Base-by-base conservation (phyloP, 176 grass and related monocot species). In the Areca catechu region DNA sequence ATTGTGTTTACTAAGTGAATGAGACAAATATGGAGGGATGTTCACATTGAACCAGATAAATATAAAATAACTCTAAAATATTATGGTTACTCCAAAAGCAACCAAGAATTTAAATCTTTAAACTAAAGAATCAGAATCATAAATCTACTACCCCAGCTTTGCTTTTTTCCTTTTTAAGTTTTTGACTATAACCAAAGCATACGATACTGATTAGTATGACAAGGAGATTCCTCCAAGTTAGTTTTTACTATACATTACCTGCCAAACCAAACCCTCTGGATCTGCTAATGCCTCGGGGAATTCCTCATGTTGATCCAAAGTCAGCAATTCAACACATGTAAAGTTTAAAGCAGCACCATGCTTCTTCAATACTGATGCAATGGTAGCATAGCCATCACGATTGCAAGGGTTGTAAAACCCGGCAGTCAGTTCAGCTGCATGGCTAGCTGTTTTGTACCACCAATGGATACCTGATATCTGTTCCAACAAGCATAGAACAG, bases 321-420 rank as follows among this genome's bases (percentile, higher is more conserved):
- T 96, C 17, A 71, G 64, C 57, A 96, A 30, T 28, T 96, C 91
- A 23, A 68, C 83, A 62, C 86, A 90, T 19, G 83, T 96, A 48
- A 96, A 96, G 66, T 90, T 90, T 54, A 96, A 68, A 61, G 83
- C 65, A 22, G 77, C 74, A 51, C 74, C 73, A 51, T 96, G 79
- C 68, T 90, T 96, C 63, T 90, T 96, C 58, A 96, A 53, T 18
- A 96, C 71, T 24, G 68, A 72, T 28, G 75, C 86, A 57, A 96
- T 88, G 62, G 83, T 72, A 73, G 83, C 54, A 60, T 96, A 96
- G 4, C 92, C 92, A 68, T 90, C 77, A 9, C 86, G 86, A 74
- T 96, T 96, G 50, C 83, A 90, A 47, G 92, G 80, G 72, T 96
- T 96, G 67, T 96, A 90, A 67, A 96, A 96, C 25, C 92, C 92